phyloP scores from a whole-genome alignment of 345 rosid genomes.

The Sapria himalayana region DNA sequence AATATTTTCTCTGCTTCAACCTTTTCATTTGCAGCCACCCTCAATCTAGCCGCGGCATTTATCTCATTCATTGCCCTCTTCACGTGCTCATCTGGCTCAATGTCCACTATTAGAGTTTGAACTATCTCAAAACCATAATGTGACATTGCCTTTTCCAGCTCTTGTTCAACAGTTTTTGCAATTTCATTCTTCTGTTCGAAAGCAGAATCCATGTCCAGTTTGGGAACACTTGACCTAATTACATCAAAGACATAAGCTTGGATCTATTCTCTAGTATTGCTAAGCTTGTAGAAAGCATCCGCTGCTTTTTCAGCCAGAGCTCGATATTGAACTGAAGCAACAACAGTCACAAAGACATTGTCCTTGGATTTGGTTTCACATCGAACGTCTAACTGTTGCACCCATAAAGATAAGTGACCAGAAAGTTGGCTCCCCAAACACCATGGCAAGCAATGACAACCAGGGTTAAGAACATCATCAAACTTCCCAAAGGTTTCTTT shows the following conservation, averaged over 20 bases:
- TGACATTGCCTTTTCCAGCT: conserved; percentile 63
- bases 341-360: conserved; percentile 24
- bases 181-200: conserved; percentile 48
- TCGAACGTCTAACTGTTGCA: conserved; percentile 66
- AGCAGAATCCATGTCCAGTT: conserved; percentile 31
- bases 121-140: conserved; percentile 64
- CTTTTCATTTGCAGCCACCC: conserved; percentile 39
- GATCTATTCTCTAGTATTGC: conserved; percentile 19
- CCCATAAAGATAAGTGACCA: conserved; percentile 46
- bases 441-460: conserved; percentile 76
- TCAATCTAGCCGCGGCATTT: conserved; percentile 54
- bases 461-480: conserved; percentile 56
- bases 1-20: conserved; percentile 52
- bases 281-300: conserved; percentile 25
- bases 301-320: conserved; percentile 18
- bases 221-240: conserved; percentile 48
- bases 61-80: conserved; percentile 73
- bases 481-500: conserved; percentile 56
- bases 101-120: conserved; percentile 58
- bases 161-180: conserved; percentile 35
- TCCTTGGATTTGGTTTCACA: conserved; percentile 80
- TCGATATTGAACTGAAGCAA: conserved; percentile 24
- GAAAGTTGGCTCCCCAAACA: conserved; percentile 50
- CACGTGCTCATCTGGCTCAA: conserved; percentile 56
- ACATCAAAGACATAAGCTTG: conserved; percentile 29